phyloP scores from a whole-genome alignment of 257 asterid species.

The Anisodus acutangulus region DNA sequence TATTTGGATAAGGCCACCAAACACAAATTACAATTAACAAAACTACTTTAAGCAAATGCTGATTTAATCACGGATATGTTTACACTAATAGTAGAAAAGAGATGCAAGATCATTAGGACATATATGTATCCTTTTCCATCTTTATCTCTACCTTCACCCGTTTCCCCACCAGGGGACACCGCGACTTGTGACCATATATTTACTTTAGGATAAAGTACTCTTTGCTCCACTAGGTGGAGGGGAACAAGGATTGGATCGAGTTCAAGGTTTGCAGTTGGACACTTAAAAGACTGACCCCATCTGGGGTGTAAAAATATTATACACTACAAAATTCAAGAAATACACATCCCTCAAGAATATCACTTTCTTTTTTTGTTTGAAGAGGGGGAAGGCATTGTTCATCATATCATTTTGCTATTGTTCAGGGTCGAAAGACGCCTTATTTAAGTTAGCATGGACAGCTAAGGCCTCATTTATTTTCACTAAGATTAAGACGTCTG shows the following conservation, averaged over 20 bases:
- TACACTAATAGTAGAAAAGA: neutral
- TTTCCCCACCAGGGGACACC: neutral
- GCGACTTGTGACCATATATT: neutral
- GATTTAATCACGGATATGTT: neutral
- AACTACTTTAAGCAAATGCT: neutral
- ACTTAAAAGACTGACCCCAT: neutral
- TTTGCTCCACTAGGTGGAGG: neutral
- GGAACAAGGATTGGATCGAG: neutral
- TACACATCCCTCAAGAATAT: neutral
- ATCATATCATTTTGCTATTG: conserved; percentile 2
- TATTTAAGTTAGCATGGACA: conserved; percentile 10
- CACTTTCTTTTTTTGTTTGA: neutral
- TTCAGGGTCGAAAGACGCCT: neutral
- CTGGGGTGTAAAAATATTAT: neutral
- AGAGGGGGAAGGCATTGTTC: neutral
- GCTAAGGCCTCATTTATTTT: neutral
- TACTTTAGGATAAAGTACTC: neutral
- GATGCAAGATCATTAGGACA: neutral
- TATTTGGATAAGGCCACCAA: neutral
- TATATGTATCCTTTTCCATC: neutral
- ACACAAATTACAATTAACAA: neutral
- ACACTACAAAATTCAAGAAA: neutral
- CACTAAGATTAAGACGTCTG: no score
- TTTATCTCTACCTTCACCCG: neutral
- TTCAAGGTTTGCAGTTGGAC: conserved; percentile 5